phyloP scores from a whole-genome alignment of 2,329 filamentous ascomycete species.

The Fusarium heterosporum region DNA sequence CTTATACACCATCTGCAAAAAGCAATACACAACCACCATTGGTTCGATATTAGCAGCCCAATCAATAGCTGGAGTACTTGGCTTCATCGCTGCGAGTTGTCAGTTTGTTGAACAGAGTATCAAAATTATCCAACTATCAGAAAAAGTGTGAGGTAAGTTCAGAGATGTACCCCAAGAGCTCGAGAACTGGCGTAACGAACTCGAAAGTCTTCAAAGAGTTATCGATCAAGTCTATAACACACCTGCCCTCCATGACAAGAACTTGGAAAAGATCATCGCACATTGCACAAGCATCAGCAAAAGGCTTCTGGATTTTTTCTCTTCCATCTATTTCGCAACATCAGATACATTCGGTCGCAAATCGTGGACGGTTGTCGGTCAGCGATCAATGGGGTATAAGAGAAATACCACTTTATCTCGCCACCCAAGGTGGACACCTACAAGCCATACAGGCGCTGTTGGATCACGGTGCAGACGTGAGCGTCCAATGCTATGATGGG shows the following conservation, averaged over 20 bases:
- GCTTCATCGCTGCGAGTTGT: neutral
- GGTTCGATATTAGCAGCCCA: no score
- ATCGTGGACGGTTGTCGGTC: conserved; percentile 8
- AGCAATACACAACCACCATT: no score
- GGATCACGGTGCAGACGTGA: neutral
- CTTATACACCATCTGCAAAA: no score
- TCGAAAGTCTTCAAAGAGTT: neutral
- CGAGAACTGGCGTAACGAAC: neutral
- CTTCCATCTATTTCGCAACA: conserved; percentile 1
- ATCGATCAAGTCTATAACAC: neutral
- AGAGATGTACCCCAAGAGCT: neutral
- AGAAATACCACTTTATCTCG: neutral
- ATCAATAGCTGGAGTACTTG: conserved; percentile 15
- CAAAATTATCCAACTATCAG: conserved; percentile 5
- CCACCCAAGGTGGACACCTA: neutral
- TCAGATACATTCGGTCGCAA: neutral
- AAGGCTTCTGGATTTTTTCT: neutral
- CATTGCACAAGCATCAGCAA: neutral
- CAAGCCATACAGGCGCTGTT: neutral
- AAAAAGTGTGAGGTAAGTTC: neutral
- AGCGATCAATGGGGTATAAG: no score
- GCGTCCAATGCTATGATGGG: neutral
- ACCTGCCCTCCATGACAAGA: neutral
- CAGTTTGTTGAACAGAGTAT: conserved; percentile 16
- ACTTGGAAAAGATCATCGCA: neutral